Base-by-base conservation (phyloP, 2,329 filamentous ascomycete species). In the Paracamarosporium sp. region DNA sequence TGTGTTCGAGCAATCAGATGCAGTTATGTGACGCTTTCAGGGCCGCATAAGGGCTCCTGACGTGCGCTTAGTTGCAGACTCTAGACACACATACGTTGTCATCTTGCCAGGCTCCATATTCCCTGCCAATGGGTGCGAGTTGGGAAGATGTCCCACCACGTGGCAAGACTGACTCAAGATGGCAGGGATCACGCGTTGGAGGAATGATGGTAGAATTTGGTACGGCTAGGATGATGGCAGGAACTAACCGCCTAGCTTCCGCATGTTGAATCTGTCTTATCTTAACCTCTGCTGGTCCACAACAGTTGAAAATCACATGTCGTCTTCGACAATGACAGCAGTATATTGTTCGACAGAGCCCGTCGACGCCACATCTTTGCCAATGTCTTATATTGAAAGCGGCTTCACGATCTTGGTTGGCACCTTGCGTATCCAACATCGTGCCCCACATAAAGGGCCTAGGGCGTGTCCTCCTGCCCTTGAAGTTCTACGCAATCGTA, bases 161-260 rank as follows among this genome's bases (percentile, higher is more conserved):
- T 47, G 44, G 44, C 30, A 47, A 28, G 17, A 33, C 24, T 40
- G 33, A 50, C 47, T 50, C 41, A 22, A 45, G 20, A 4, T 11
- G 28, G 28, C 43, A 46, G 33, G 33, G 52, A 47, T 40, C 22
- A 40, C 24, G 43, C 27, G 15, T 43, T 25, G 38, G 40, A 22
- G 30, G n/a, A 52, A 17, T 22, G 30, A 6, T 30, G 31, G 33
- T 53, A 17, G 47, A 56, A 27, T 59, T 45, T 59, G 53, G 53
- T 59, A 59, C 59, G 50, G 51, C 25, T 47, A 28, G 55, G 51
- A 61, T 57, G 31, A 47, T 40, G 51, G 55, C 57, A 63, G 56
- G 46, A 57, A 55, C 60, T 61, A 60, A 61, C 25, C 22, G 40
- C 25, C 53, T 63, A 63, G 60, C 58, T 63, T 57, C 55, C 57